Evolutionary conservation across 2,329 filamentous ascomycete species (phyloP).

Genomic region (Botrytis paeoniae): DNA sequence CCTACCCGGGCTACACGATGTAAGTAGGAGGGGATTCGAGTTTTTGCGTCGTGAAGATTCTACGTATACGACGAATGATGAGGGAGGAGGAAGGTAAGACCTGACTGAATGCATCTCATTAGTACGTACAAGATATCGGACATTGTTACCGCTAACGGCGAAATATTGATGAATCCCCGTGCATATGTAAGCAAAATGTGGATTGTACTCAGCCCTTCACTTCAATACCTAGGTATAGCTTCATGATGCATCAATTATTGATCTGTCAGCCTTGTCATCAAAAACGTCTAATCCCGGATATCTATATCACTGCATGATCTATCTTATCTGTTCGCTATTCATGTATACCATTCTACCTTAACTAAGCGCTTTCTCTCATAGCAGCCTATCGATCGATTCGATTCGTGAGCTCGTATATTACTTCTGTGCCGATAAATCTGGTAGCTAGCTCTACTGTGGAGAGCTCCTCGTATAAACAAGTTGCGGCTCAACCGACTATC

Average conservation of each 20-base stretch:
- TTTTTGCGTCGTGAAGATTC: background rate
- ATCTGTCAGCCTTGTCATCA: background rate
- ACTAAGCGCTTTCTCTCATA: background rate
- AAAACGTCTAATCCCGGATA: background rate
- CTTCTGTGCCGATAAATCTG: background rate
- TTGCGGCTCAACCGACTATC: constrained; percentile 8
- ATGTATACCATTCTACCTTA: constrained; percentile 8
- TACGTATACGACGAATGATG: background rate
- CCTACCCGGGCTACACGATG: background rate
- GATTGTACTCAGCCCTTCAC: background rate
- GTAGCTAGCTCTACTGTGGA: background rate
- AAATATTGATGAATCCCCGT: background rate
- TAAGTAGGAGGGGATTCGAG: background rate
- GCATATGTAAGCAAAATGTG: background rate
- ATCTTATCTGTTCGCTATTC: background rate
- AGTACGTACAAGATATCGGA: background rate
- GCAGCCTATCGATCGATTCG: background rate
- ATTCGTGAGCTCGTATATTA: background rate
- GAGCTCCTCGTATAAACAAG: background rate
- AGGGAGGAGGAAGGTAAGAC: background rate
- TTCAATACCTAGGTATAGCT: background rate
- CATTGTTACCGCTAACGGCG: background rate
- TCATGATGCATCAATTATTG: background rate
- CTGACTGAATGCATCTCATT: background rate
- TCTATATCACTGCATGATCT: background rate